phyloP scores from a whole-genome alignment of 208 protist species.

The Acanthamoeba triangularis region DNA sequence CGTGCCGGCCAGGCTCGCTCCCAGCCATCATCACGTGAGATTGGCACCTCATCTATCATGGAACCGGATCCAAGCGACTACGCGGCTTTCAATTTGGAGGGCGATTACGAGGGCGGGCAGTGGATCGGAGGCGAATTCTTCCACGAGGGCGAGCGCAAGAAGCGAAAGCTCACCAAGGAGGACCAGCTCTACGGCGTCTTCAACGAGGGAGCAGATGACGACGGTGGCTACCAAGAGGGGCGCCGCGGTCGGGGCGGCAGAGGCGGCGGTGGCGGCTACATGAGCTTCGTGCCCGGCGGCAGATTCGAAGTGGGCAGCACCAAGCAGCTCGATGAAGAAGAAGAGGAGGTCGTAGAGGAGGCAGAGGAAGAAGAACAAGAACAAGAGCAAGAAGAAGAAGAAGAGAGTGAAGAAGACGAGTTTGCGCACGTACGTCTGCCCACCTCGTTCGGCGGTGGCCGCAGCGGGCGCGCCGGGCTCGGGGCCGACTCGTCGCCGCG shows the following conservation, averaged over 20 bases:
- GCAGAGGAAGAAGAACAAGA: neutral
- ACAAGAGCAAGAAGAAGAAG: neutral
- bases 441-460: constrained; percentile 33
- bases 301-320: neutral
- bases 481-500: neutral
- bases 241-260: neutral
- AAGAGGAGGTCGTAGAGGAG: neutral
- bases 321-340: neutral
- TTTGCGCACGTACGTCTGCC: constrained; percentile 46
- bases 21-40: no score
- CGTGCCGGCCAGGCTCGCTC: no score
- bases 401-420: constrained; percentile 46
- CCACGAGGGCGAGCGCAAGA: constrained; percentile 52
- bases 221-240: neutral
- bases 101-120: constrained; percentile 60
- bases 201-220: constrained; percentile 41
- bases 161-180: constrained; percentile 63
- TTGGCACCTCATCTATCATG: no score
- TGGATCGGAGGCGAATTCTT: constrained; percentile 73
- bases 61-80: constrained; percentile 35
- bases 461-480: neutral
- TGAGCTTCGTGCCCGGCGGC: constrained; percentile 51
- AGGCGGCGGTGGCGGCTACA: neutral
- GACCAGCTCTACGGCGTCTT: constrained; percentile 71
- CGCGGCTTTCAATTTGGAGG: constrained; percentile 29